These are phyloP conservation scores for Eleusine coracana DNA, from an alignment of 176 grass and related monocot species.

Conservation along the genomic window DNA sequence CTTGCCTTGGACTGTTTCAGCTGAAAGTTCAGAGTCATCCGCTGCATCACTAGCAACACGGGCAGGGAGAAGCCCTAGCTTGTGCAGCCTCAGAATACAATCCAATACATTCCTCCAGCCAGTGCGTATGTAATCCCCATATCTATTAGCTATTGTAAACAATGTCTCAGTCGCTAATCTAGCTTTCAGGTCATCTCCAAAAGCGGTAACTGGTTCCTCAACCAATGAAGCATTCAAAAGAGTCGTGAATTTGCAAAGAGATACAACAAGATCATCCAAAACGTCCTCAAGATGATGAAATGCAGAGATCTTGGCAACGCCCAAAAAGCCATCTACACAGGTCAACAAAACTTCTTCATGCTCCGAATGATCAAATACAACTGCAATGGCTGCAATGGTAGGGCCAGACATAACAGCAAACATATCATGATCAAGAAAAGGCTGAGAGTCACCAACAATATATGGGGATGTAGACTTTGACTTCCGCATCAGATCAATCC, in stretches of 20 bases:
- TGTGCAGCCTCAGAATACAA: conserved; percentile 98
- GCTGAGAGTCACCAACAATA: conserved; percentile 79
- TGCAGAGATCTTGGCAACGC: conserved; percentile 93
- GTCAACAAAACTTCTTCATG: conserved; percentile 75
- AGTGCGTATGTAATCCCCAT: conserved; percentile 89
- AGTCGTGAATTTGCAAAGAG: conserved; percentile 97
- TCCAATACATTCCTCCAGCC: conserved; percentile 97
- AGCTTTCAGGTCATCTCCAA: conserved; percentile 96
- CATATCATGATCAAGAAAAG: conserved; percentile 93
- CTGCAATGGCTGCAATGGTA: conserved; percentile 95
- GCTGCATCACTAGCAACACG: conserved; percentile 87
- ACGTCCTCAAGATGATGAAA: conserved; percentile 96
- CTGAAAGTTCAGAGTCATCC: conserved; percentile 78
- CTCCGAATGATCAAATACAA: conserved; percentile 96
- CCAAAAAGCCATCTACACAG: conserved; percentile 89
- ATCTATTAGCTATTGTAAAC: conserved; percentile 88
- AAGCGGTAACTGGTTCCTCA: conserved; percentile 94
- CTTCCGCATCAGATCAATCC: conserved; percentile 92
- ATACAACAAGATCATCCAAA: conserved; percentile 98
- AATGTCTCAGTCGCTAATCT: conserved; percentile 93
- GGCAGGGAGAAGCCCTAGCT: conserved; percentile 90
- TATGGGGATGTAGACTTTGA: conserved; percentile 80
- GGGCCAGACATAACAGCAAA: conserved; percentile 98
- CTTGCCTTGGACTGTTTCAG: conserved; percentile 83
- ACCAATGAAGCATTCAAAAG: conserved; percentile 92